Conservation (phyloP, 257 asterid species). For the Mentha longifolia region DNA sequence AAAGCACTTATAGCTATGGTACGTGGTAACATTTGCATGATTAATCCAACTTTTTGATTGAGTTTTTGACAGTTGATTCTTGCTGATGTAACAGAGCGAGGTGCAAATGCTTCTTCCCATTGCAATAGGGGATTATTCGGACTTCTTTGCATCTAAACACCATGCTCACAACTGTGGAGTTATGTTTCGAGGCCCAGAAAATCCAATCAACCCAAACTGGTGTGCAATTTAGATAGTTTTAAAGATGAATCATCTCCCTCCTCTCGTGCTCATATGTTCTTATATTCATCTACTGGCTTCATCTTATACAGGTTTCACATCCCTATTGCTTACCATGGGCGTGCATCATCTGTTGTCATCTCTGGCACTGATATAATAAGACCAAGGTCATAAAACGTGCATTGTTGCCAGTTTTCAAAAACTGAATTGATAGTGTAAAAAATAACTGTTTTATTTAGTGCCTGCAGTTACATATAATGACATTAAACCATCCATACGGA, state of each 20-base stretch:
- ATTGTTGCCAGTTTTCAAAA: conserved; percentile 1
- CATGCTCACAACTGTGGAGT: conserved; percentile 89
- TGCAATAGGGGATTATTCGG: conserved; percentile 89
- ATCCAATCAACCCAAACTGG: conserved; percentile 79
- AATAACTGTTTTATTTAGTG: not conserved
- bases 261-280: conserved; percentile 11
- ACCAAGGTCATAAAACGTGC: conserved; percentile 67
- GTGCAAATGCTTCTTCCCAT: conserved; percentile 90
- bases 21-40: conserved; percentile 29
- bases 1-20: conserved; percentile 83
- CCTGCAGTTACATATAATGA: not conserved
- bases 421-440: not conserved
- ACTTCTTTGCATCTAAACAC: conserved; percentile 92
- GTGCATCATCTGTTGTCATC: conserved; percentile 91
- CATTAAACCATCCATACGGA: not conserved
- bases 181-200: conserved; percentile 88
- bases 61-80: conserved; percentile 17
- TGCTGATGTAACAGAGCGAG: conserved; percentile 55
- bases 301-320: conserved; percentile 75
- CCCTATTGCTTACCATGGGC: conserved; percentile 98
- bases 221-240: conserved; percentile 28
- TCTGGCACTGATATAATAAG: conserved; percentile 89
- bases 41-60: conserved; percentile 16
- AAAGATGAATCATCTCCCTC: conserved; percentile 13
- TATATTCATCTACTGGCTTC: conserved; percentile 20